Percentiles rank a stretch among this genome's conserved stretches.
These are phyloP conservation scores for Geranium incanum DNA, from an alignment of 441 rosid genomes.

Conservation along the genomic window DNA sequence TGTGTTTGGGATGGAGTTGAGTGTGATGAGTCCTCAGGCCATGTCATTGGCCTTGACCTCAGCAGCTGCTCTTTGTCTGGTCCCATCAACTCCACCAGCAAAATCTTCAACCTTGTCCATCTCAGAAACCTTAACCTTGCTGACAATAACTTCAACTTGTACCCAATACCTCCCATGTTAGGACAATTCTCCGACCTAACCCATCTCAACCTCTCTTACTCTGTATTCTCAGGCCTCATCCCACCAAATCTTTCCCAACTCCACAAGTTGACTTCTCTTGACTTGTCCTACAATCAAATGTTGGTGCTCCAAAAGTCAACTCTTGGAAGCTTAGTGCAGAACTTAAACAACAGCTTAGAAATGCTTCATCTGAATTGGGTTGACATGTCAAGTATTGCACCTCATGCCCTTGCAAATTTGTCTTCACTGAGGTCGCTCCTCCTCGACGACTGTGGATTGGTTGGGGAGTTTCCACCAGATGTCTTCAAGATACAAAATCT, in stretches of 20 bases:
- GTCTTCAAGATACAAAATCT: conserved; percentile 21
- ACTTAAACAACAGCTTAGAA: not conserved
- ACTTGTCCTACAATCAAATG: not conserved
- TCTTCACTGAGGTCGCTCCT: conserved; percentile 14
- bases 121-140: conserved; percentile 22
- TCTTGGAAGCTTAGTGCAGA: not conserved
- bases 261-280: conserved; percentile 15
- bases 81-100: conserved; percentile 16
- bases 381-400: conserved; percentile 6
- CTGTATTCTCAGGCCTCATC: conserved; percentile 11
- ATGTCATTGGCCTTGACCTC: conserved; percentile 30
- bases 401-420: conserved; percentile 8
- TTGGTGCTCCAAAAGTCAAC: not conserved
- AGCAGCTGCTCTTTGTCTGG: conserved; percentile 21
- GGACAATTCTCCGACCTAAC: conserved; percentile 11
- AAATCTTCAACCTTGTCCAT: conserved; percentile 26
- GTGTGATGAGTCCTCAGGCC: conserved; percentile 20
- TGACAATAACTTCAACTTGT: conserved; percentile 14
- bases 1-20: conserved; percentile 34
- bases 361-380: conserved; percentile 12
- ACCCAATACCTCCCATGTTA: conserved; percentile 11
- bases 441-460: not conserved
- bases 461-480: conserved; percentile 21
- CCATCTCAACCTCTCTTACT: conserved; percentile 10
- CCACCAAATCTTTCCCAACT: conserved; percentile 13